phyloP scores from a whole-genome alignment of 306 rosid species.

The Prunus mongolica region DNA sequence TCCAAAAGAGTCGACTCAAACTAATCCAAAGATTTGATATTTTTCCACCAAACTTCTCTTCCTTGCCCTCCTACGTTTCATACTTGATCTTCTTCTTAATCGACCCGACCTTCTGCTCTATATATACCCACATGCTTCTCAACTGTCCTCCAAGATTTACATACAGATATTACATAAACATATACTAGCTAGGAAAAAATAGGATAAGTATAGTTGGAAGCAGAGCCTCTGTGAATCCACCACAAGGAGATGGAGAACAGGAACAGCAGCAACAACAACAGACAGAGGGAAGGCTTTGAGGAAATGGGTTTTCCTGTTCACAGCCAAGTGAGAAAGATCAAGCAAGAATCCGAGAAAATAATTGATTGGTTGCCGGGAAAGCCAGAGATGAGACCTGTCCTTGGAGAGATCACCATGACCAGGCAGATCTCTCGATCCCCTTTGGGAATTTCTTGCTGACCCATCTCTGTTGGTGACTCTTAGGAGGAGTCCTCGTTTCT shows the following conservation, averaged over 20 bases:
- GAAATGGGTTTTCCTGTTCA: slow-evolving; percentile 49
- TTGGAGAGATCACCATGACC: slow-evolving; percentile 40
- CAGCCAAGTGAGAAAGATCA: slow-evolving; percentile 74
- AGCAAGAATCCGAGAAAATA: slow-evolving; percentile 63
- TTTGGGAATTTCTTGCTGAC: slow-evolving; percentile 54
- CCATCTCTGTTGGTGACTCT: slow-evolving; percentile 57
- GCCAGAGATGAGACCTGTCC: slow-evolving; percentile 51
- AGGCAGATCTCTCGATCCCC: slow-evolving; percentile 75
- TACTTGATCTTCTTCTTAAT: neutral
- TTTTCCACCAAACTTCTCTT: slow-evolving; percentile 52
- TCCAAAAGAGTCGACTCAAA: slow-evolving; percentile 44
- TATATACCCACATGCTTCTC: slow-evolving; percentile 4
- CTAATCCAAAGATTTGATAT: slow-evolving; percentile 24
- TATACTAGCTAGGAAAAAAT: neutral
- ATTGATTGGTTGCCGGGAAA: slow-evolving; percentile 51
- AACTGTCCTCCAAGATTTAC: neutral
- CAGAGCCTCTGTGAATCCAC: slow-evolving; percentile 11
- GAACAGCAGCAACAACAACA: neutral
- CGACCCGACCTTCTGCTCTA: neutral
- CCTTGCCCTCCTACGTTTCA: slow-evolving; percentile 41
- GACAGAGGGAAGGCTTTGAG: slow-evolving; percentile 11
- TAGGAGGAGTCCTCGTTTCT: slow-evolving; percentile 13
- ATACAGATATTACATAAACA: neutral
- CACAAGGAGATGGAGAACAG: slow-evolving; percentile 48
- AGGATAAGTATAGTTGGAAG: neutral